phyloP scores from a whole-genome alignment of 108 stramenopile genomes.

The Pseudonitzschia multistriata region DNA sequence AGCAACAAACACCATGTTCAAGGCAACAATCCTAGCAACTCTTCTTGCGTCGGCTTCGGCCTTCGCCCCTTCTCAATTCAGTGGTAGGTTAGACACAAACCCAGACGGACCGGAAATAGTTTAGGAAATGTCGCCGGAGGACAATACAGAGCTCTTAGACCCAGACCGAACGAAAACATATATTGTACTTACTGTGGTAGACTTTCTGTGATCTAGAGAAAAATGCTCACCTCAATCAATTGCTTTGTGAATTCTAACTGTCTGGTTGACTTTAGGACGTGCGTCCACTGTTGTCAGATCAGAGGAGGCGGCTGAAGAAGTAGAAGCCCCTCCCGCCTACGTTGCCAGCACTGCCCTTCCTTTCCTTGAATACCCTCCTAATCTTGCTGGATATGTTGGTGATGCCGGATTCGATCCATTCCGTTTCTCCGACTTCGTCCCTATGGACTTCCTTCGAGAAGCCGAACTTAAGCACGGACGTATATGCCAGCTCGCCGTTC shows the following conservation, averaged over 20 bases:
- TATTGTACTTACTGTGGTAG: too few relatives aligned
- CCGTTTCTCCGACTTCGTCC: constrained; percentile 83
- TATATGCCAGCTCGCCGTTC: constrained; percentile 88
- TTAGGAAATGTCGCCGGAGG: too few relatives aligned
- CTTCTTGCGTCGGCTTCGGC: constrained; percentile 55
- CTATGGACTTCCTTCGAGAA: constrained; percentile 90
- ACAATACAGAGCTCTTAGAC: too few relatives aligned
- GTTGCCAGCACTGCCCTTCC: constrained; percentile 71
- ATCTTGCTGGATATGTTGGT: constrained; percentile 86
- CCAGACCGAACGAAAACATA: too few relatives aligned
- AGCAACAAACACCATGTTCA: constrained; percentile 36
- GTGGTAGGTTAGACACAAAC: constrained; percentile 24
- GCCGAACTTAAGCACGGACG: constrained; percentile 97
- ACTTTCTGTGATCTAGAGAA: too few relatives aligned
- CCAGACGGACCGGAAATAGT: too few relatives aligned
- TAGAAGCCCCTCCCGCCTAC: constrained; percentile 24
- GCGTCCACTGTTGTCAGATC: constrained; percentile 17
- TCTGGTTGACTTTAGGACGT: constrained; percentile 16
- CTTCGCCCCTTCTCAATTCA: constrained; percentile 55
- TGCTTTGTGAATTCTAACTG: background rate
- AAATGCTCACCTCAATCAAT: too few relatives aligned
- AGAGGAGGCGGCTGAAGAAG: constrained; percentile 24
- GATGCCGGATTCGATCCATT: constrained; percentile 93
- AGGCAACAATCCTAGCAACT: constrained; percentile 45
- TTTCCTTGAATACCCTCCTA: constrained; percentile 87